Percentiles rank a stretch among this genome's conserved stretches.
phyloP scores from a whole-genome alignment of 169 alveolate species.

The Amoebophrya sp. region DNA sequence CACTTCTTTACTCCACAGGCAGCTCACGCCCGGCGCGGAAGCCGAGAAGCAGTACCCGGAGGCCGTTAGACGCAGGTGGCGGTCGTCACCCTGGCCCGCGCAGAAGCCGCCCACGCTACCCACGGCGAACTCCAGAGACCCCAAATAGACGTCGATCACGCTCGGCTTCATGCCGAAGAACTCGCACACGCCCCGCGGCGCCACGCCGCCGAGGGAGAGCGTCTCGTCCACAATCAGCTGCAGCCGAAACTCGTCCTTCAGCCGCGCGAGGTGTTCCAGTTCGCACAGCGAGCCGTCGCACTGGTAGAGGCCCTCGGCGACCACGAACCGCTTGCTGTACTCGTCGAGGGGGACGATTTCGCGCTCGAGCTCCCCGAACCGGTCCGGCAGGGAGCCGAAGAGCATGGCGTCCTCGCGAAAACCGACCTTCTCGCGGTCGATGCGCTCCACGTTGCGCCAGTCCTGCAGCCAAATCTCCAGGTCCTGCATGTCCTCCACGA shows the following conservation, averaged over 20 bases:
- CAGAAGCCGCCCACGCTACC: conserved; percentile 14
- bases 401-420: background rate
- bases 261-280: background rate
- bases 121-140: conserved; percentile 3
- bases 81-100: background rate
- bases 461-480: background rate
- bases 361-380: background rate
- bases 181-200: background rate
- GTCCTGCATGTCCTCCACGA: background rate
- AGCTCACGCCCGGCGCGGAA: conserved; percentile 8
- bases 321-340: background rate
- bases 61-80: background rate
- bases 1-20: background rate
- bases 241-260: background rate
- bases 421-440: background rate
- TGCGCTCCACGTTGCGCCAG: background rate
- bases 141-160: background rate
- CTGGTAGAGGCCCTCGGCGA: background rate
- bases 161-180: background rate
- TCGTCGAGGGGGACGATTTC: background rate
- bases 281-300: background rate
- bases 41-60: conserved; percentile 20
- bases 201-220: background rate
- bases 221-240: background rate
- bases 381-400: background rate